A percentile compares a stretch with the other conserved stretches of the same genome.
phyloP scores from a whole-genome alignment of 2,329 filamentous ascomycete species.

The Allantophomopsis lycopodina region DNA sequence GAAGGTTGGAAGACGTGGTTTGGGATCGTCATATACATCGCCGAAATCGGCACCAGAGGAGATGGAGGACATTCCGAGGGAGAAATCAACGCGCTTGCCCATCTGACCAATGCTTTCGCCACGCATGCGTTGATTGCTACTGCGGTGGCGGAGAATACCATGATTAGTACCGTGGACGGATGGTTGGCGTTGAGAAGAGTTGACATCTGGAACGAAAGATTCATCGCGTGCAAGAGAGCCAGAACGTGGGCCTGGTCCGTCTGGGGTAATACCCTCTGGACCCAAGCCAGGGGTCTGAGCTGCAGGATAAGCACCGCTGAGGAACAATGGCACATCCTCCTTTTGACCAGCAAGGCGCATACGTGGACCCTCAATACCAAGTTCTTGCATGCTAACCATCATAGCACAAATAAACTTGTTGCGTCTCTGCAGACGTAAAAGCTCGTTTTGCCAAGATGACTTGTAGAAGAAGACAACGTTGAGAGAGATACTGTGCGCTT shows the following conservation, averaged over 20 bases:
- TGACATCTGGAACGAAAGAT: constrained; percentile 21
- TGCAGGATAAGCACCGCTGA: constrained; percentile 15
- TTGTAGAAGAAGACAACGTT: constrained; percentile 98
- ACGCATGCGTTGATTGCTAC: constrained; percentile 28
- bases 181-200: constrained; percentile 4
- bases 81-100: constrained; percentile 55
- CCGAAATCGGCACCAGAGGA: constrained; percentile 43
- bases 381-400: constrained; percentile 58
- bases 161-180: constrained; percentile 21
- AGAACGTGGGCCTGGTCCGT: constrained; percentile 15
- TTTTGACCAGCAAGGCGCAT: constrained; percentile 16
- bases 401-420: constrained; percentile 92
- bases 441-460: constrained; percentile 90
- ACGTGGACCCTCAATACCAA: constrained; percentile 20
- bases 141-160: constrained; percentile 40
- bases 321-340: constrained; percentile 13
- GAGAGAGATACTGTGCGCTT: constrained; percentile 74
- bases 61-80: constrained; percentile 49
- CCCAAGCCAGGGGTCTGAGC: constrained; percentile 6
- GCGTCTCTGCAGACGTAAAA: constrained; percentile 75
- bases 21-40: constrained; percentile 48
- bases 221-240: constrained; percentile 21
- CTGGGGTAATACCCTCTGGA: constrained; percentile 4
- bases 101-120: constrained; percentile 43
- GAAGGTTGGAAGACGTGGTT: constrained; percentile 21